These are phyloP conservation scores for Schizophyllum commune DNA, from an alignment of 1,284 basidiomycete species.

Conservation along the genomic window DNA sequence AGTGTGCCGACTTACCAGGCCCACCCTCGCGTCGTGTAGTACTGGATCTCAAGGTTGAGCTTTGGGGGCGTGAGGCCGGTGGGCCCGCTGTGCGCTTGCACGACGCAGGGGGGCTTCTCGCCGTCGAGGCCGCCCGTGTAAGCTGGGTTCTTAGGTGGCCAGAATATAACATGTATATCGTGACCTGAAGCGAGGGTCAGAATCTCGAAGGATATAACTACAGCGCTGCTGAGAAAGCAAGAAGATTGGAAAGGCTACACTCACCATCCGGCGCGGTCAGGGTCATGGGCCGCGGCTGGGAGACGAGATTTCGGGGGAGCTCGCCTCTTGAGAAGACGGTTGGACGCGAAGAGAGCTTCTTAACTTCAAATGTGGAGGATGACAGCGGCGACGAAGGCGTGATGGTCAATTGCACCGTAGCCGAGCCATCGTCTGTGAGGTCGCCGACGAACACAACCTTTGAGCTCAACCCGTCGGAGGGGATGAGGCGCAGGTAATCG, in stretches of 20 bases:
- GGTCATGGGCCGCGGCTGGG: conserved; percentile 37
- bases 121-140: conserved; percentile 37
- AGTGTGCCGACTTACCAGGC: conserved; percentile 49
- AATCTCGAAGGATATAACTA: neutral
- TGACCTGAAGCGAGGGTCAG: conserved; percentile 10
- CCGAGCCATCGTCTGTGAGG: conserved; percentile 30
- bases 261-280: conserved; percentile 24
- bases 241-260: too few relatives aligned
- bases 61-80: conserved; percentile 38
- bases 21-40: conserved; percentile 62
- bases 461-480: conserved; percentile 14
- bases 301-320: conserved; percentile 28
- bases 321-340: neutral
- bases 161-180: conserved; percentile 51
- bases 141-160: conserved; percentile 51
- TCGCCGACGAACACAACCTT: conserved; percentile 36
- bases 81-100: conserved; percentile 63
- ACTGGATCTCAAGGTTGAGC: conserved; percentile 47
- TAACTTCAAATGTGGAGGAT: neutral
- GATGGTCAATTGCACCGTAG: conserved; percentile 23
- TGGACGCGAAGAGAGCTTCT: neutral
- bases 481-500: conserved; percentile 32
- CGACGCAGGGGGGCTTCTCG: conserved; percentile 58
- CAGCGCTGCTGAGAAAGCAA: too few relatives aligned
- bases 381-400: neutral